Evolutionary conservation across 139 green algal species (phyloP).

Genomic region (Volvox africanus): DNA sequence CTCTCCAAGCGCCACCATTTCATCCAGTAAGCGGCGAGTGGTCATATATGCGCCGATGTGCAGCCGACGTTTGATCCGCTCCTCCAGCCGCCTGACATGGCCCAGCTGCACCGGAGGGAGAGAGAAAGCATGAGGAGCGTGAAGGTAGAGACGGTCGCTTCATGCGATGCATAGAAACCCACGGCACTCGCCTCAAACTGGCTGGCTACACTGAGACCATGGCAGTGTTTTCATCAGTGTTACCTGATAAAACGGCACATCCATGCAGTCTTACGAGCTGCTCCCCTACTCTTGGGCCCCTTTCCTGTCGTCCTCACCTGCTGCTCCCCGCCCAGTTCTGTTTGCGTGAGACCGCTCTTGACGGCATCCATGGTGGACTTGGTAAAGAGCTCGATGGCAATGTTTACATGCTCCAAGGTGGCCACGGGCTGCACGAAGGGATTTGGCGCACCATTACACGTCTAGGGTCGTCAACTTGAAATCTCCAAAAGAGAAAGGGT

Average conservation of each 20-base stretch:
- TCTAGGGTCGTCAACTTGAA: too few relatives aligned
- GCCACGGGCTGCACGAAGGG: conserved; percentile 41
- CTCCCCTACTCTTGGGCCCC: too few relatives aligned
- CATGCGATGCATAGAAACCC: too few relatives aligned
- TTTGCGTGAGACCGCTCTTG: conserved; percentile 52
- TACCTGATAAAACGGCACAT: too few relatives aligned
- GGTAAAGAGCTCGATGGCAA: conserved; percentile 63
- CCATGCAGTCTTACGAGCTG: too few relatives aligned
- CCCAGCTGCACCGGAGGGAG: conserved; percentile 41
- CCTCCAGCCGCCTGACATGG: conserved; percentile 54
- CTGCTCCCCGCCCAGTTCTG: conserved; percentile 29
- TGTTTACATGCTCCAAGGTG: conserved; percentile 60
- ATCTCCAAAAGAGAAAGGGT: too few relatives aligned
- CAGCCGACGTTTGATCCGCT: conserved; percentile 57
- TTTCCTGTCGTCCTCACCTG: neutral
- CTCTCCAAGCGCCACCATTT: conserved; percentile 62
- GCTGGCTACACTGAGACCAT: too few relatives aligned
- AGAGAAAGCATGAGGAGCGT: too few relatives aligned
- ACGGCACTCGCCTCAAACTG: too few relatives aligned
- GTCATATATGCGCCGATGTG: conserved; percentile 61
- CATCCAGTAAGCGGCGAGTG: conserved; percentile 50
- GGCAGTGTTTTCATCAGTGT: too few relatives aligned
- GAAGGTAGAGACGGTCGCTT: too few relatives aligned
- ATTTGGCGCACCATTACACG: too few relatives aligned
- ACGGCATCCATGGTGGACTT: conserved; percentile 63